Conservation (phyloP, 148 eudicot species). For the Rhododendron ferrugineum region DNA sequence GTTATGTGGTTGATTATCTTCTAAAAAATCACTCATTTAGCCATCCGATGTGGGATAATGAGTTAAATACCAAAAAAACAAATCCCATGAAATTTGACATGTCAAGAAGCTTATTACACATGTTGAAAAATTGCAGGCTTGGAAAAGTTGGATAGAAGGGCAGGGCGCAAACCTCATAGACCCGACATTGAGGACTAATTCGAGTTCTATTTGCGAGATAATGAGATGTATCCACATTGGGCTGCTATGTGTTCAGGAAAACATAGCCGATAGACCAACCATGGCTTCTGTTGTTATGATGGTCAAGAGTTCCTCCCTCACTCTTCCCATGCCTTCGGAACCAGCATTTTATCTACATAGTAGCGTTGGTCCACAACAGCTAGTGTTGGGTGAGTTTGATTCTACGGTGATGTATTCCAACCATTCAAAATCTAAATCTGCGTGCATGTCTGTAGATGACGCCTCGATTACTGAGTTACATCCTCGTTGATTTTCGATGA, state of each 20-base stretch:
- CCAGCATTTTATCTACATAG: constrained; percentile 21
- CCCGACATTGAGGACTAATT: constrained; percentile 5
- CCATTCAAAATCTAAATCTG: not conserved
- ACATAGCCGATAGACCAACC: constrained; percentile 25
- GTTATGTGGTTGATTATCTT: too few relatives aligned
- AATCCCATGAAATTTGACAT: too few relatives aligned
- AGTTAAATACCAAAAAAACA: too few relatives aligned
- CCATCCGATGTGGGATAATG: too few relatives aligned
- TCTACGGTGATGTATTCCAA: not conserved
- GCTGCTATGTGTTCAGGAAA: constrained; percentile 26
- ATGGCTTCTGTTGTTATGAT: constrained; percentile 17
- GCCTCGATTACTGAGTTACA: constrained; percentile 20
- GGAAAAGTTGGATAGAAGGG: constrained; percentile 31
- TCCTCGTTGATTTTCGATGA: constrained; percentile 14
- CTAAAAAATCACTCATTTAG: too few relatives aligned
- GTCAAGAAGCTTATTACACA: not conserved
- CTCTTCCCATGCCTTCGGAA: constrained; percentile 23
- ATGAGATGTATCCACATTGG: constrained; percentile 31
- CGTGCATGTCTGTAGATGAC: constrained; percentile 12
- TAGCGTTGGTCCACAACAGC: not conserved
- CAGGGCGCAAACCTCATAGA: constrained; percentile 20
- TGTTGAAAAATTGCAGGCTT: constrained; percentile 24
- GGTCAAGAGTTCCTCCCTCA: constrained; percentile 18
- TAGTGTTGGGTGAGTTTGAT: not conserved
- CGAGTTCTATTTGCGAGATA: constrained; percentile 2